These are phyloP conservation scores for Recurvomyces mirabilis DNA, from an alignment of 495 filamentous ascomycete species.

Conservation along the genomic window DNA sequence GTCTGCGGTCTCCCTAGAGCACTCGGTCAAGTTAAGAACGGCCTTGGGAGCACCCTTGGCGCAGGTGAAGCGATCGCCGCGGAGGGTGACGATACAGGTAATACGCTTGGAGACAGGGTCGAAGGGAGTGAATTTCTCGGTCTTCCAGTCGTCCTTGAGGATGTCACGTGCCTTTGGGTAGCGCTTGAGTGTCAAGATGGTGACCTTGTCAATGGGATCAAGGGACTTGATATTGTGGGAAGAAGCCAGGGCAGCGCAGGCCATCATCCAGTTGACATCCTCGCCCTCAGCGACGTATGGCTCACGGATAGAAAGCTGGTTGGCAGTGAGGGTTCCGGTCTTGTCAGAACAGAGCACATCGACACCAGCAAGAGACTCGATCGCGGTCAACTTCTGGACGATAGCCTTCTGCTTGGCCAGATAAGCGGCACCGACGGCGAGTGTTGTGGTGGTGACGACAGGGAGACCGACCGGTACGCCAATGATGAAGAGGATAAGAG, in stretches of 20 bases:
- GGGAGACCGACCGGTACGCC: slow-evolving; percentile 69
- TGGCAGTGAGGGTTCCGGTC: slow-evolving; percentile 58
- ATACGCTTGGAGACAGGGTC: slow-evolving; percentile 72
- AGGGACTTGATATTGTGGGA: slow-evolving; percentile 69
- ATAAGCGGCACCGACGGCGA: slow-evolving; percentile 65
- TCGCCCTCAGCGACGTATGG: slow-evolving; percentile 64
- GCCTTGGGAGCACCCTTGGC: slow-evolving; percentile 69
- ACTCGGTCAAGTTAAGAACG: slow-evolving; percentile 53
- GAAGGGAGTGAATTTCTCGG: slow-evolving; percentile 66
- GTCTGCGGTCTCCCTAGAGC: slow-evolving; percentile 50
- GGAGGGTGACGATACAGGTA: slow-evolving; percentile 52
- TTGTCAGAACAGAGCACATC: slow-evolving; percentile 68
- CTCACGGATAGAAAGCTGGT: slow-evolving; percentile 64
- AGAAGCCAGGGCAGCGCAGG: slow-evolving; percentile 60
- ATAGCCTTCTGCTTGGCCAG: slow-evolving; percentile 65
- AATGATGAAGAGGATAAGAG: slow-evolving; percentile 57
- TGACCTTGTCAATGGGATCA: slow-evolving; percentile 69
- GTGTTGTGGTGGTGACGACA: slow-evolving; percentile 62
- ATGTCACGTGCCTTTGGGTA: slow-evolving; percentile 65
- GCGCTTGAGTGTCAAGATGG: slow-evolving; percentile 59
- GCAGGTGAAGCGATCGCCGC: slow-evolving; percentile 55
- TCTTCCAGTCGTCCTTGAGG: slow-evolving; percentile 58
- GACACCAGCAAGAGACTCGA: slow-evolving; percentile 66
- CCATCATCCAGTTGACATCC: slow-evolving; percentile 75
- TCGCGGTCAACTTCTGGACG: slow-evolving; percentile 65